Evolutionary conservation across 2,329 filamentous ascomycete genomes (phyloP).

Genomic region (Trichoderma sp.): DNA sequence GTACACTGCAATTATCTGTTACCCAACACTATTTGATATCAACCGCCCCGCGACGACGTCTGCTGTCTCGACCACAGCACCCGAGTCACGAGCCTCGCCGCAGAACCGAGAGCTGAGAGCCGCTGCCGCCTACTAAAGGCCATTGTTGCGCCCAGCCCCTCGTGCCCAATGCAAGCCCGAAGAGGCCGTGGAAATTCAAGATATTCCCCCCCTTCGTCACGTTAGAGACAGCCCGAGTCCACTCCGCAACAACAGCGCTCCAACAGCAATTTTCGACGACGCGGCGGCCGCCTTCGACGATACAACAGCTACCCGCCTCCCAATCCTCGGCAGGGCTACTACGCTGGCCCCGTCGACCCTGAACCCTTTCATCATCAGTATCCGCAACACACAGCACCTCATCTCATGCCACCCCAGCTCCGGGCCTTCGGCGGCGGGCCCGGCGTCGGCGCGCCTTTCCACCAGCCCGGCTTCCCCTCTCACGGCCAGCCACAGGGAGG

Average conservation of each 20-base stretch:
- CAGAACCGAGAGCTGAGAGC: background rate
- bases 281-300: background rate
- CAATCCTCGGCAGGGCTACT: background rate
- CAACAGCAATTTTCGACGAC: background rate
- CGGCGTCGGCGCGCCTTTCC: constrained; percentile 40
- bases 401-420: constrained; percentile 39
- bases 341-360: background rate
- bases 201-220: constrained; percentile 26
- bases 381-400: background rate
- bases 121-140: background rate
- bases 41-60: background rate
- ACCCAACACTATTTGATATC: background rate
- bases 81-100: background rate
- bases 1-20: background rate
- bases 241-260: background rate
- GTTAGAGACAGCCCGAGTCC: constrained; percentile 29
- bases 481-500: constrained; percentile 51
- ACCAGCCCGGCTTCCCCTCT: constrained; percentile 51
- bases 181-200: constrained; percentile 21
- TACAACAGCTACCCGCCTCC: background rate
- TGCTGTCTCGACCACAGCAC: background rate
- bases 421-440: constrained; percentile 40
- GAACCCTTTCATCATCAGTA: background rate
- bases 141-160: background rate
- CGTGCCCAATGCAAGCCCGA: constrained; percentile 24